phyloP scores from a whole-genome alignment of 2,329 filamentous ascomycete genomes.

The Neocucurbitaria cava region DNA sequence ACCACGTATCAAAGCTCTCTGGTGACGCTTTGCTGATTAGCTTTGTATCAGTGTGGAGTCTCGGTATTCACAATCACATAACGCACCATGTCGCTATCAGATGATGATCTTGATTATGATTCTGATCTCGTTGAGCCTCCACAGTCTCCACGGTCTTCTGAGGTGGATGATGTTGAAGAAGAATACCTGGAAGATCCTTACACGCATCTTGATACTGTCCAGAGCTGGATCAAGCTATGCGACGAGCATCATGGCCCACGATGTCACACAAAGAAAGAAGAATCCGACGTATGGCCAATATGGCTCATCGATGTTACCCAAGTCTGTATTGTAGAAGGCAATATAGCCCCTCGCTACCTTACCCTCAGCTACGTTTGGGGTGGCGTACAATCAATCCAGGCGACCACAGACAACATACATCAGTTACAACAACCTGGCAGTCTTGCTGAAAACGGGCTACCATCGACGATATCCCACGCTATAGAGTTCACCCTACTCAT shows the following conservation, averaged over 20 bases:
- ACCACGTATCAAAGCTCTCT: no score
- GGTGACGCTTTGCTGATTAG: no score
- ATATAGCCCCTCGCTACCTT: neutral
- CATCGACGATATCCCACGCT: neutral
- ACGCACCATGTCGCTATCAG: neutral
- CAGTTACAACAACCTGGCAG: neutral
- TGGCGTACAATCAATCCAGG: neutral
- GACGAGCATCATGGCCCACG: neutral
- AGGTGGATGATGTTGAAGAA: no score
- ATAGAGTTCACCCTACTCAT: neutral
- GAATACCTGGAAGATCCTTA: no score
- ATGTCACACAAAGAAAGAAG: neutral
- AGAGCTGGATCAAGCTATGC: neutral
- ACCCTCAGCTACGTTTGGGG: neutral
- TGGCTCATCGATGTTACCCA: neutral
- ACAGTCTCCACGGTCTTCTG: no score
- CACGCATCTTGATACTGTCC: neutral
- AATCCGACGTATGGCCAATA: neutral
- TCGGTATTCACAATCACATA: neutral
- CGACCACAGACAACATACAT: neutral
- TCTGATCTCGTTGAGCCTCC: no score
- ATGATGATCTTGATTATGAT: neutral
- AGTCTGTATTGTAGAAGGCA: neutral
- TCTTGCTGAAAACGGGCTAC: neutral
- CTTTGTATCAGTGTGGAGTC: no score